Evolutionary conservation across 2,329 filamentous ascomycete genomes (phyloP).

Genomic region (Waltergamsia citrina): DNA sequence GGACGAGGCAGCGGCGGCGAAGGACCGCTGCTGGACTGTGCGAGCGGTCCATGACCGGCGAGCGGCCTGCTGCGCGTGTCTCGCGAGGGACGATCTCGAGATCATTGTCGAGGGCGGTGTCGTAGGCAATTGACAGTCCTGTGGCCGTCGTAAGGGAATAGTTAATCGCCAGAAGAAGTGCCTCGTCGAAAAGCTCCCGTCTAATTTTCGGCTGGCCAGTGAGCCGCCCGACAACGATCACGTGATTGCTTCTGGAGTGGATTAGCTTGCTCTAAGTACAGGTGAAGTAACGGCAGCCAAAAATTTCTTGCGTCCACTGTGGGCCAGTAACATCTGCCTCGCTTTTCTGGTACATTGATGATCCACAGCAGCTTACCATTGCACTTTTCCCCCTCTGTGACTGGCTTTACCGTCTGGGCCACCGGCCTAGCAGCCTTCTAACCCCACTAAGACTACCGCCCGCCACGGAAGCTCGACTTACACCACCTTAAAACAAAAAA

Average conservation of each 20-base stretch:
- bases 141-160: slow-evolving; percentile 28
- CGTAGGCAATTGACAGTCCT: slow-evolving; percentile 44
- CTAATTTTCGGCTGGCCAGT: slow-evolving; percentile 30
- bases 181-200: slow-evolving; percentile 32
- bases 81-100: slow-evolving; percentile 50
- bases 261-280: neutral
- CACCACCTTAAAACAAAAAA: slow-evolving; percentile 2
- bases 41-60: slow-evolving; percentile 48
- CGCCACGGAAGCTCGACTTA: slow-evolving; percentile 1
- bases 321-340: too few species aligned
- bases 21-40: slow-evolving; percentile 39
- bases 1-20: slow-evolving; percentile 52
- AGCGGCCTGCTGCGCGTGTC: slow-evolving; percentile 48
- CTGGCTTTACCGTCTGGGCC: too few species aligned
- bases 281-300: neutral
- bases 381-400: too few species aligned
- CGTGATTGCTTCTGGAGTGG: slow-evolving; percentile 18
- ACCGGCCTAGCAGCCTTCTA: too few species aligned
- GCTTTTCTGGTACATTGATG: too few species aligned
- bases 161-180: slow-evolving; percentile 29
- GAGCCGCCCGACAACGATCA: slow-evolving; percentile 18
- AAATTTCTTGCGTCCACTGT: too few species aligned
- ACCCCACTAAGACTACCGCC: too few species aligned
- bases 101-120: slow-evolving; percentile 51
- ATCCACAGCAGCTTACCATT: neutral